These are phyloP conservation scores for Alternaria triticina DNA, from an alignment of 2,329 filamentous ascomycete genomes.

Conservation along the genomic window DNA sequence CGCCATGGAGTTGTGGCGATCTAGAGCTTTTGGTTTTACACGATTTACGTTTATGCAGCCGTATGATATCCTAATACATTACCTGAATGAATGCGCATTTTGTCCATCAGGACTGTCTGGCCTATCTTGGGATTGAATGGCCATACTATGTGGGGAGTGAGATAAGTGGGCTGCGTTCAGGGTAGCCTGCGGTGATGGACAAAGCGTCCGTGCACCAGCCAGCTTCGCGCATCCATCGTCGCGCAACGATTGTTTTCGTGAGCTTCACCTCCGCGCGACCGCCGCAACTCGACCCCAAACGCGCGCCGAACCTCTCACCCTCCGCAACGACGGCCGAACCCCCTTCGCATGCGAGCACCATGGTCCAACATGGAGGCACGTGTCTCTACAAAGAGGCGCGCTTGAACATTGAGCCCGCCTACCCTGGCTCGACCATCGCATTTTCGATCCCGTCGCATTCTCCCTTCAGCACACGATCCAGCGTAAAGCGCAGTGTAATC, in stretches of 20 bases:
- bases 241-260: slow-evolving; percentile 42
- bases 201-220: slow-evolving; percentile 27
- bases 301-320: slow-evolving; percentile 16
- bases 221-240: slow-evolving; percentile 24
- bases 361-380: slow-evolving; percentile 67
- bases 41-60: slow-evolving; percentile 1
- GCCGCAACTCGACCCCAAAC: slow-evolving; percentile 17
- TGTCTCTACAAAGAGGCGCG: slow-evolving; percentile 87
- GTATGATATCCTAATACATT: slow-evolving; percentile 3
- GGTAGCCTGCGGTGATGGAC: not conserved
- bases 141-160: not conserved
- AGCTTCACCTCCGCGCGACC: slow-evolving; percentile 29
- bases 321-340: not conserved
- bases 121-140: not conserved
- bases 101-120: not conserved
- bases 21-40: slow-evolving; percentile 8
- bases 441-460: slow-evolving; percentile 55
- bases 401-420: slow-evolving; percentile 78
- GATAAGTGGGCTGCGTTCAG: not conserved
- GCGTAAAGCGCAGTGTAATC: slow-evolving; percentile 43
- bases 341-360: slow-evolving; percentile 67
- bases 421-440: slow-evolving; percentile 71
- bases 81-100: not conserved
- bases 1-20: slow-evolving; percentile 2
- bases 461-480: slow-evolving; percentile 40